Conservation (phyloP, 371 early-diverging fungal genomes). For the Mortierella sp. region DNA sequence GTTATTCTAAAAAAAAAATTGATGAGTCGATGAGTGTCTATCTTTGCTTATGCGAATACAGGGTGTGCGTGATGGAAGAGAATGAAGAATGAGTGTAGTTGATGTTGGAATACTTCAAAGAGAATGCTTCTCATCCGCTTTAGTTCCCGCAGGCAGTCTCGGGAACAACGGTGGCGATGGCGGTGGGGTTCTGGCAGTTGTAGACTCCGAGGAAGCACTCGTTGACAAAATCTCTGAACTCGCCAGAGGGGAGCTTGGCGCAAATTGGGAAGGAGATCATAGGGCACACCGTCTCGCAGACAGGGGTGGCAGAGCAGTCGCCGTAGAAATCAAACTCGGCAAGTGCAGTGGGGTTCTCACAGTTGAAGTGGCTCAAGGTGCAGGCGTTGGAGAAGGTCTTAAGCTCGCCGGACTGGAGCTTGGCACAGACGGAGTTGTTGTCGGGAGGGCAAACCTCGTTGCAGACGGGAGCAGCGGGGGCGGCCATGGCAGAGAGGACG, state of each 20-base stretch:
- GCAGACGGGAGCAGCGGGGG: conserved; percentile 9
- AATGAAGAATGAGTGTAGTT: background rate
- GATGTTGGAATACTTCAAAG: too few relatives aligned
- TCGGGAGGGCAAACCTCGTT: conserved; percentile 4
- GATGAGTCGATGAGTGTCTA: background rate
- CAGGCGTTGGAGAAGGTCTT: conserved; percentile 1
- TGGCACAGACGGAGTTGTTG: conserved; percentile 7
- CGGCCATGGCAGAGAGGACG: conserved; percentile 1
- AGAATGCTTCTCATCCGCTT: background rate
- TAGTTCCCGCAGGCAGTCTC: background rate
- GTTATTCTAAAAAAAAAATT: background rate
- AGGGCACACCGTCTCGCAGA: background rate
- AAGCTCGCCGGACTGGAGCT: background rate
- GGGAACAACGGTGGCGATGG: background rate
- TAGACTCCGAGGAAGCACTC: background rate
- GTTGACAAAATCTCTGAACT: background rate
- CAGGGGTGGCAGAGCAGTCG: background rate
- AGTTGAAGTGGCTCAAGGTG: background rate
- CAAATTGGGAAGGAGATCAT: background rate
- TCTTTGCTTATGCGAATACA: background rate
- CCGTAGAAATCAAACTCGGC: background rate
- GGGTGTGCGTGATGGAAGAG: background rate
- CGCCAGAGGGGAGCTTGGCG: background rate
- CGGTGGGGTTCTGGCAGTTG: conserved; percentile 2
- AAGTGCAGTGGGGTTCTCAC: background rate